Base-by-base conservation (phyloP, 805 yeast species). In the Ogataea chonburiensis region DNA sequence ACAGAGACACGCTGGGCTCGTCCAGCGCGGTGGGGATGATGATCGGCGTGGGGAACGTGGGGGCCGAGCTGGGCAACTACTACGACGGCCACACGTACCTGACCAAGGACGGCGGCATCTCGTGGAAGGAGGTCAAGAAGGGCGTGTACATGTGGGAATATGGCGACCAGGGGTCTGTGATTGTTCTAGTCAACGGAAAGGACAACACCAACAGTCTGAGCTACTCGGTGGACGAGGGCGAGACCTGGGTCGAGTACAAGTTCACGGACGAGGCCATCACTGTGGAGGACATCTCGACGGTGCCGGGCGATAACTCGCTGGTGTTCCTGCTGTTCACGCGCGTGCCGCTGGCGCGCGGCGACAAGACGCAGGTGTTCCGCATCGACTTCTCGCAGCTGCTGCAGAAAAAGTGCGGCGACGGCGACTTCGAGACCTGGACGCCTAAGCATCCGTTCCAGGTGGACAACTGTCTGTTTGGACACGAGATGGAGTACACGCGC, bases 131-230 rank as follows among this genome's bases (percentile, higher is more conserved):
- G 60, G 67, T 88, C 17, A 70, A 65, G 45, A 75, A 80, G 42
- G 89, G 91, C 4, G 75, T 79, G 1, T 73, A 75, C 52, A 79
- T 81, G 75, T 89, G 96, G 96, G 96, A 87, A 61, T 89, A 72
- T 58, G 96, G 96, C 49, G 97, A 89, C 59, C 82, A 86, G 45
- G 97, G 97, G 9, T 81, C 94, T 2, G 71, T 89, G 24, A 64
- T 89, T 36, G 86, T 85, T 1, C 56, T 88, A 29, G 89, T 82
- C 3, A 71, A 79, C 29, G 79, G 75, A 4, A 64, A 63, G 16
- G 79, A 73, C 19, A 64, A 68, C 15, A 83, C 96, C 1, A 69
- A 85, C 40, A 61, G 61, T 1, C 33, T 89, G 1, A 51, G 63
- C 1, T 89, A 81, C 54, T 81, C 95, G 0, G 52, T 77, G 7